A percentile compares a stretch with the other conserved stretches of the same genome.
Conservation (phyloP, 2,329 filamentous ascomycete species). For the Calonectria pseudoturangicola region DNA sequence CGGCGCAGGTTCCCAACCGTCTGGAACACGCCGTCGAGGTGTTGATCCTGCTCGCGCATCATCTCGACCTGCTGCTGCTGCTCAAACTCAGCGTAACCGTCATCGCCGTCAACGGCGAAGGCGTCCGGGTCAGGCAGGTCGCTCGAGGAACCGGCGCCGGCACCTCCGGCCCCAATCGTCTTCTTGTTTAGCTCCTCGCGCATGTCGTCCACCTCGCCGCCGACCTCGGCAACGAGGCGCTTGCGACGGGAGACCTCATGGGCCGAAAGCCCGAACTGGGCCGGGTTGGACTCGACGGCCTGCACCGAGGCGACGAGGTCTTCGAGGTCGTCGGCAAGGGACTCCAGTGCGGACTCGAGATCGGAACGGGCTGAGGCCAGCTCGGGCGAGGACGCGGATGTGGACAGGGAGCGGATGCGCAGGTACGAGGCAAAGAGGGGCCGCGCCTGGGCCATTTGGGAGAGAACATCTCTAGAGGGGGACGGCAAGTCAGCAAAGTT, state of each 20-base stretch:
- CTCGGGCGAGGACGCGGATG: constrained; percentile 84
- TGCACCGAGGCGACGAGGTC: constrained; percentile 92
- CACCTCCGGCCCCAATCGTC: constrained; percentile 60
- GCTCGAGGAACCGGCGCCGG: constrained; percentile 47
- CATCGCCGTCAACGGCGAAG: constrained; percentile 73
- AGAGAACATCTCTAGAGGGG: constrained; percentile 85
- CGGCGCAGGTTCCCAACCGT: constrained; percentile 93
- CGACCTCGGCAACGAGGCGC: constrained; percentile 91
- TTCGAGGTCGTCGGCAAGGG: constrained; percentile 87
- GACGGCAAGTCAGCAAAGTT: constrained; percentile 31
- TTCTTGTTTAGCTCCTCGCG: constrained; percentile 83
- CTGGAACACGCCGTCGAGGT: constrained; percentile 92
- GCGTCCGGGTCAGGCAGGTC: constrained; percentile 73
- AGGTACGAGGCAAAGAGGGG: constrained; percentile 96
- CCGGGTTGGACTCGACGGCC: constrained; percentile 90
- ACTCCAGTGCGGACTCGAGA: constrained; percentile 78
- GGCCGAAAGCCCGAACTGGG: constrained; percentile 88
- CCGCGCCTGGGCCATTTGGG: constrained; percentile 86
- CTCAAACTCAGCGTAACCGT: constrained; percentile 86
- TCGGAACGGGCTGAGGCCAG: constrained; percentile 86
- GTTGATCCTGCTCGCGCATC: constrained; percentile 95
- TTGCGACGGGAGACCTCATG: constrained; percentile 88
- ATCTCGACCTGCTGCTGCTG: constrained; percentile 93
- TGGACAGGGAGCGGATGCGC: constrained; percentile 91
- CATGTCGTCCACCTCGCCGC: constrained; percentile 92